A percentile compares a stretch with the other conserved stretches of the same genome.
Evolutionary conservation across 2,329 filamentous ascomycete genomes (phyloP).

Genomic region (Monilinia fructigena): DNA sequence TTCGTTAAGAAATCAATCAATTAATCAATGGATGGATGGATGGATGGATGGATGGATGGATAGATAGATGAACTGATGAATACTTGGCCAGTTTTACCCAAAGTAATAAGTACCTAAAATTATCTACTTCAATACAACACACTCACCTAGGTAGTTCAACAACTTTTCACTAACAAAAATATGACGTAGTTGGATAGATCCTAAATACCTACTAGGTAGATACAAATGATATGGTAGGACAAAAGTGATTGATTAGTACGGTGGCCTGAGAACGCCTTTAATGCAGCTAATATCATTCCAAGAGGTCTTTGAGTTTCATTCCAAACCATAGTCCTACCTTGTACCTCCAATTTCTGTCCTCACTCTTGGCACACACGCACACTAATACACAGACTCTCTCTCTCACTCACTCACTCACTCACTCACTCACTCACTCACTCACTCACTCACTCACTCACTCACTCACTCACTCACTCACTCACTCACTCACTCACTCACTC

Average conservation of each 20-base stretch:
- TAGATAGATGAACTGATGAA: too few species aligned
- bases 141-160: neutral
- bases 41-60: too few species aligned
- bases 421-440: too few species aligned
- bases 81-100: neutral
- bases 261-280: neutral
- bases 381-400: too few species aligned
- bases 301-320: neutral
- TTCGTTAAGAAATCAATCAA: neutral
- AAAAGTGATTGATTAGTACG: slow-evolving; percentile 8
- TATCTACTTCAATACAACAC: neutral
- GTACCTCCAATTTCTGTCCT: neutral
- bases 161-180: neutral
- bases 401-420: too few species aligned
- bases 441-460: too few species aligned
- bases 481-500: too few species aligned
- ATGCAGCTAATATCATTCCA: slow-evolving; percentile 19
- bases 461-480: too few species aligned
- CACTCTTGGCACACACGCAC: neutral
- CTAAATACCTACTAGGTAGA: neutral
- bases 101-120: too few species aligned
- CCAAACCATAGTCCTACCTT: neutral
- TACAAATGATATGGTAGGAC: neutral
- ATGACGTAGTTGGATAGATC: slow-evolving; percentile 9
- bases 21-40: too few species aligned